These are phyloP conservation scores for Lasiodiplodia gonubiensis DNA, from an alignment of 2,329 filamentous ascomycete genomes.

Conservation along the genomic window DNA sequence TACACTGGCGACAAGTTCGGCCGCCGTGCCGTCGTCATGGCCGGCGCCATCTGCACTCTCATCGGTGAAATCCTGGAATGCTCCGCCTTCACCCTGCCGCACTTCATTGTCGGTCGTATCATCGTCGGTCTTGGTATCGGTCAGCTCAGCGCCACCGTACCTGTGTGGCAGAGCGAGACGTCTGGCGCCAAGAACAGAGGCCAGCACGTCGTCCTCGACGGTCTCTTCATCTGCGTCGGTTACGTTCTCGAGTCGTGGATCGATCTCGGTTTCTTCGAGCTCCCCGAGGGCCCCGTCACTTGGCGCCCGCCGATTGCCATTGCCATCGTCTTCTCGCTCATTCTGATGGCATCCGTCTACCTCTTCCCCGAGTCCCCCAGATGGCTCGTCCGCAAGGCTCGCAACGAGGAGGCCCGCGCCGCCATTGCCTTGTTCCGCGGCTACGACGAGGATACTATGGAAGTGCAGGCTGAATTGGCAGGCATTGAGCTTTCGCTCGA, in stretches of 20 bases:
- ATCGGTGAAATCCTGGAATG: slow-evolving; percentile 53
- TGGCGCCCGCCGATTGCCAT: slow-evolving; percentile 51
- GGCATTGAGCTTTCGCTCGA: slow-evolving; percentile 58
- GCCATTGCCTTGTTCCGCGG: slow-evolving; percentile 50
- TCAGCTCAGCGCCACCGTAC: slow-evolving; percentile 51
- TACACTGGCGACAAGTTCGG: slow-evolving; percentile 54
- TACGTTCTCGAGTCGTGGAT: slow-evolving; percentile 57
- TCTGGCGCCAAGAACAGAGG: slow-evolving; percentile 47
- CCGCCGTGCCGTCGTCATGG: slow-evolving; percentile 53
- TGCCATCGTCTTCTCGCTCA: slow-evolving; percentile 37
- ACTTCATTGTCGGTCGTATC: slow-evolving; percentile 55
- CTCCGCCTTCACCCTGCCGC: slow-evolving; percentile 52
- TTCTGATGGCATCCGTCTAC: slow-evolving; percentile 41
- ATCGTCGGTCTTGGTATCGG: slow-evolving; percentile 54
- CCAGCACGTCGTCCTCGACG: slow-evolving; percentile 50
- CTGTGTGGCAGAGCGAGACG: slow-evolving; percentile 55
- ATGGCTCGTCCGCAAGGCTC: slow-evolving; percentile 61
- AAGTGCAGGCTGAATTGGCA: slow-evolving; percentile 51
- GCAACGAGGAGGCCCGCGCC: slow-evolving; percentile 57
- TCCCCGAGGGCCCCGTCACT: slow-evolving; percentile 46
- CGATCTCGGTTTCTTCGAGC: slow-evolving; percentile 51
- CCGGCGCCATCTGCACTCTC: slow-evolving; percentile 48
- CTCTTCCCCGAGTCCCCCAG: slow-evolving; percentile 48
- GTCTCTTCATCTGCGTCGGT: slow-evolving; percentile 54
- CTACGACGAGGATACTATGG: slow-evolving; percentile 44